A percentile compares a stretch with the other conserved stretches of the same genome.
Evolutionary conservation across 768 basidiomycete species (phyloP).

Genomic region (Pleurotus salmoneostramineus): DNA sequence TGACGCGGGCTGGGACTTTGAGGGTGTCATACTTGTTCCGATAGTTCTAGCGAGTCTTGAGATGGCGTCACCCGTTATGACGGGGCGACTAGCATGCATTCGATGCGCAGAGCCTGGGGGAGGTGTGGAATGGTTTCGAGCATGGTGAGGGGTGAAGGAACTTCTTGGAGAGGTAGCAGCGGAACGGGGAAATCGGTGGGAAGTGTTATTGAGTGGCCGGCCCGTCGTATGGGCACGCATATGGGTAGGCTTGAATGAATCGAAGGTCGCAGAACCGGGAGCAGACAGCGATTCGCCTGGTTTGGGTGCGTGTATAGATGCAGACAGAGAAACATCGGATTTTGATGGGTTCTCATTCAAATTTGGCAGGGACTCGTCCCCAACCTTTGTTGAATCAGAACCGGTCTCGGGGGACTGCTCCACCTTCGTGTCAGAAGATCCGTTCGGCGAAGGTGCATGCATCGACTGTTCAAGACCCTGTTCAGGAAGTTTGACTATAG

Average conservation of each 20-base stretch:
- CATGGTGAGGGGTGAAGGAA: slow-evolving; percentile 36
- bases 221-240: slow-evolving; percentile 57
- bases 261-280: slow-evolving; percentile 14
- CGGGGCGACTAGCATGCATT: slow-evolving; percentile 51
- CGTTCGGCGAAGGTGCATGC: slow-evolving; percentile 8
- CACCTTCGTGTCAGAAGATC: slow-evolving; percentile 4
- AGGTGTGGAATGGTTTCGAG: slow-evolving; percentile 67
- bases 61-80: slow-evolving; percentile 70
- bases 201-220: slow-evolving; percentile 27
- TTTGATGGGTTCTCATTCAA: slow-evolving; percentile 38
- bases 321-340: slow-evolving; percentile 35
- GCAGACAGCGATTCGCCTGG: slow-evolving; percentile 36
- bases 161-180: slow-evolving; percentile 41
- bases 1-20: slow-evolving; percentile 18
- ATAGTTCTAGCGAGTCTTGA: slow-evolving; percentile 63
- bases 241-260: slow-evolving; percentile 35
- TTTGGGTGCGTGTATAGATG: slow-evolving; percentile 48
- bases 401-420: slow-evolving; percentile 19
- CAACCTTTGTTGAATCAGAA: slow-evolving; percentile 1
- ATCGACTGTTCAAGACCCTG: slow-evolving; percentile 13
- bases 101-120: slow-evolving; percentile 39
- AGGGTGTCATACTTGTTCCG: slow-evolving; percentile 28
- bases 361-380: slow-evolving; percentile 13
- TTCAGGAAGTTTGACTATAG: slow-evolving; percentile 2
- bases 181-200: slow-evolving; percentile 33